Evolutionary conservation across 176 grass and related monocot genomes (phyloP).

Genomic region (Cenchrus americanus): DNA sequence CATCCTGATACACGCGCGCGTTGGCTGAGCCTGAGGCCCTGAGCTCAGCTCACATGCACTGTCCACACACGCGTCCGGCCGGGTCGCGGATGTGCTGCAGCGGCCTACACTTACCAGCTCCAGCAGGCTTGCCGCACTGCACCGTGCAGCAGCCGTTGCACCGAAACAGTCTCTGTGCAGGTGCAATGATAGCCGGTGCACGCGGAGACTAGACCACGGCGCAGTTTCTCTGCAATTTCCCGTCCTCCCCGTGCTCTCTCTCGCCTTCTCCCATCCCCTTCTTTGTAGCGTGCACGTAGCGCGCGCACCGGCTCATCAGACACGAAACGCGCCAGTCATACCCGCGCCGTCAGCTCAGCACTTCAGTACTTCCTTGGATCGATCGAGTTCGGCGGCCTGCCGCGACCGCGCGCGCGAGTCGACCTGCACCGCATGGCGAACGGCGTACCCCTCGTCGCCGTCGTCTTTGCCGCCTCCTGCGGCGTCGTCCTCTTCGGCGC

Average conservation of each 20-base stretch:
- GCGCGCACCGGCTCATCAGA: neutral
- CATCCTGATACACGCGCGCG: neutral
- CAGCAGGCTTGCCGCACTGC: neutral
- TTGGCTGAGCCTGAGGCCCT: no score
- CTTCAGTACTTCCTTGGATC: neutral
- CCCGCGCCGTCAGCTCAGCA: neutral
- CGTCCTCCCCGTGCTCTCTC: neutral
- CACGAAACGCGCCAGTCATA: neutral
- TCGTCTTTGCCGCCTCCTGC: neutral
- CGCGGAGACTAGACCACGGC: neutral
- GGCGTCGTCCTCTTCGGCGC: slow-evolving; percentile 28
- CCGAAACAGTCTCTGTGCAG: neutral
- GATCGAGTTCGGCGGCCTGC: no score
- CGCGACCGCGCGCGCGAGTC: no score
- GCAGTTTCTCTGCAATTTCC: neutral
- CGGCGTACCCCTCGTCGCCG: neutral
- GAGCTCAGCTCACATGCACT: neutral
- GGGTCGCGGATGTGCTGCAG: neutral
- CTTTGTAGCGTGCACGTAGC: no score
- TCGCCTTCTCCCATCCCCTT: no score
- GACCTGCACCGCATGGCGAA: neutral
- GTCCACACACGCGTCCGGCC: neutral
- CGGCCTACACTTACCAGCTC: neutral
- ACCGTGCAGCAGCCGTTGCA: neutral
- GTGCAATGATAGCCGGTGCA: neutral